Evolutionary conservation across 2,329 filamentous ascomycete species (phyloP), one percentile per base, ranked within the genome.

Genomic region (Trichoderma sp.): DNA sequence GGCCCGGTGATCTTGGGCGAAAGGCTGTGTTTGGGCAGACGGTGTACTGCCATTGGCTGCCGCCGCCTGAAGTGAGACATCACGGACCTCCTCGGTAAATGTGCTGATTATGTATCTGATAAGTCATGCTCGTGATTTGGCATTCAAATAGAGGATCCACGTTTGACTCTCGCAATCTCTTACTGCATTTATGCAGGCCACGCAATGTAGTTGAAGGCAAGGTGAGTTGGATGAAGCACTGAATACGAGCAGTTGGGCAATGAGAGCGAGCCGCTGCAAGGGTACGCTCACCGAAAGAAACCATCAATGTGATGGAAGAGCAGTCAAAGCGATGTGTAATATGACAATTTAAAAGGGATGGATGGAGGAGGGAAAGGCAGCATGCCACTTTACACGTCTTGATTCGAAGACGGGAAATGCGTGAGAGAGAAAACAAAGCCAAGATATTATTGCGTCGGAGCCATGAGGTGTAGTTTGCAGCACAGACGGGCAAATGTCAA

Each of bases 41-140:
- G 37, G 62, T 66, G 64, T 68, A 68, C 55, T 68, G 43, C 64
- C 11, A 68, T 66, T 66, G 62, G 62, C 21, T 53, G 53, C 62
- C 62, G 49, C 62, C 37, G 14, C 5, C n/a, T n/a, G 13, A 14
- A 19, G 52, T 31, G n/a, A 35, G 37, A 24, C 21, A 29, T 13
- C 11, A 58, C 5, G 11, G 52, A n/a, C 16, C 19, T 53, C 43
- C 53, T 37, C 52, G 35, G 60, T 27, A 52, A 56, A 40, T 24
- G 29, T 8, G 53, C 35, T 33, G 58, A 27, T 8, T 19, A 37
- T 21, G n/a, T 21, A 37, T 21, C 31, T 21, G 11, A 40, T 64
- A 24, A 10, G 24, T 43, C 40, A n/a, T 43, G 40, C 40, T 43
- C 40, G 19, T 55, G 37, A 56, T 35, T 64, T 56, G 49, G 33